phyloP scores from a whole-genome alignment of 2,329 filamentous ascomycete genomes.

The Paracorniculantispora psalliotae region DNA sequence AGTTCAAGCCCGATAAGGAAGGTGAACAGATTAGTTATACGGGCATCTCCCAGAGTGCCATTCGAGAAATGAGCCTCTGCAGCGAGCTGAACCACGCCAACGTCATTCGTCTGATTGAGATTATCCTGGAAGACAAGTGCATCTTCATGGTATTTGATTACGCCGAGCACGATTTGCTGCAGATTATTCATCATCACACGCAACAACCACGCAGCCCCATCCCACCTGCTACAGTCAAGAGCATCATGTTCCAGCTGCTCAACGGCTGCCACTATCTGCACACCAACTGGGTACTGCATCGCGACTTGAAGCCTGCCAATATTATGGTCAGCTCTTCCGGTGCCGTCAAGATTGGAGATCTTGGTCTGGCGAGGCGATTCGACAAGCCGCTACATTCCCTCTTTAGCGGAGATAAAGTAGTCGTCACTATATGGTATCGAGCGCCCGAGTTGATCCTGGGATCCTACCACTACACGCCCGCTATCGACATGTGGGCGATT shows the following conservation, averaged over 20 bases:
- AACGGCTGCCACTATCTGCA: constrained; percentile 95
- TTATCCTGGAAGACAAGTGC: constrained; percentile 96
- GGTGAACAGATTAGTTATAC: constrained; percentile 93
- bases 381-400: constrained; percentile 89
- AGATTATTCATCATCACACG: constrained; percentile 97
- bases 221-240: constrained; percentile 81
- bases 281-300: constrained; percentile 93
- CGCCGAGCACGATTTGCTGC: constrained; percentile 91
- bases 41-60: constrained; percentile 93
- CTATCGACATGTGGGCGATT: constrained; percentile 95
- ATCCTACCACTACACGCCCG: constrained; percentile 91
- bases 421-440: constrained; percentile 98
- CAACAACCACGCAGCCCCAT: constrained; percentile 85
- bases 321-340: constrained; percentile 94
- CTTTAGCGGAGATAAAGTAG: constrained; percentile 93
- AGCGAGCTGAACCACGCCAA: constrained; percentile 86
- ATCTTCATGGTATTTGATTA: constrained; percentile 99
- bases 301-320: constrained; percentile 95
- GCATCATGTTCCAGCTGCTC: constrained; percentile 91
- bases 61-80: constrained; percentile 95
- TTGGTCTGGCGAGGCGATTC: constrained; percentile 87
- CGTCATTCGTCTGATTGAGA: constrained; percentile 86
- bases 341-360: constrained; percentile 89
- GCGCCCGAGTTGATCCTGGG: constrained; percentile 91
- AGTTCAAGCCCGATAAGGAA: constrained; percentile 99